Evolutionary conservation across 1,284 basidiomycete species (phyloP).

Genomic region (Hypsizygus ulmarius): DNA sequence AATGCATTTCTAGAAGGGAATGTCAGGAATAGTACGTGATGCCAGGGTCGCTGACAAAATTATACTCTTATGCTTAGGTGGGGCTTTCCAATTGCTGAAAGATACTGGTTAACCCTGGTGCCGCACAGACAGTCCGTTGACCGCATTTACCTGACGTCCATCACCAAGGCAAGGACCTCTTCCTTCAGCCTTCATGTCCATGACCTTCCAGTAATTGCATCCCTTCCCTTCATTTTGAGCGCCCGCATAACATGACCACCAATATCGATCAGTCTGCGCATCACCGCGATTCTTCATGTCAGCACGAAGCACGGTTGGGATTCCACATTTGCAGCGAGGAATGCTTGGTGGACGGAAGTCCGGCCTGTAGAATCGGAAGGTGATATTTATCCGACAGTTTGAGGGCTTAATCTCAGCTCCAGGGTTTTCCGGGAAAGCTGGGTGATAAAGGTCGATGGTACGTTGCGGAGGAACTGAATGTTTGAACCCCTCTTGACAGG

Average conservation of each 20-base stretch:
- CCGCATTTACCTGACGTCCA: background rate
- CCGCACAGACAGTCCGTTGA: background rate
- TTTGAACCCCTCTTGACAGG: constrained; percentile 88
- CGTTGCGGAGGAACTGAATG: constrained; percentile 76
- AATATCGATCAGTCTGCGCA: constrained; percentile 59
- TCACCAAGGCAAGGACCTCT: constrained; percentile 46
- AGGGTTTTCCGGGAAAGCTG: constrained; percentile 49
- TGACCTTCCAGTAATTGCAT: constrained; percentile 77
- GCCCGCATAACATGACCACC: constrained; percentile 86
- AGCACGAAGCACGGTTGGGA: constrained; percentile 74
- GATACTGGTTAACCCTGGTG: background rate
- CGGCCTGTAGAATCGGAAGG: constrained; percentile 84
- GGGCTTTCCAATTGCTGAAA: too few species aligned
- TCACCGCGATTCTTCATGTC: constrained; percentile 71
- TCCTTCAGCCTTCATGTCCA: constrained; percentile 76
- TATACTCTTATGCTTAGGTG: too few species aligned
- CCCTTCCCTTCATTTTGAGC: constrained; percentile 83
- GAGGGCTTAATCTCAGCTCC: constrained; percentile 42
- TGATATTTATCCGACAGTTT: constrained; percentile 84
- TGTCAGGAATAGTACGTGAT: too few species aligned
- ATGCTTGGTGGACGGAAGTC: constrained; percentile 75
- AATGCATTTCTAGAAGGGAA: too few species aligned
- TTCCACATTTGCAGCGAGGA: constrained; percentile 76
- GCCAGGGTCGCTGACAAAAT: too few species aligned
- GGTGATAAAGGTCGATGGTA: constrained; percentile 74